These are phyloP conservation scores for Yamadazyma kitorensis DNA, from an alignment of 805 yeast species.

Conservation along the genomic window DNA sequence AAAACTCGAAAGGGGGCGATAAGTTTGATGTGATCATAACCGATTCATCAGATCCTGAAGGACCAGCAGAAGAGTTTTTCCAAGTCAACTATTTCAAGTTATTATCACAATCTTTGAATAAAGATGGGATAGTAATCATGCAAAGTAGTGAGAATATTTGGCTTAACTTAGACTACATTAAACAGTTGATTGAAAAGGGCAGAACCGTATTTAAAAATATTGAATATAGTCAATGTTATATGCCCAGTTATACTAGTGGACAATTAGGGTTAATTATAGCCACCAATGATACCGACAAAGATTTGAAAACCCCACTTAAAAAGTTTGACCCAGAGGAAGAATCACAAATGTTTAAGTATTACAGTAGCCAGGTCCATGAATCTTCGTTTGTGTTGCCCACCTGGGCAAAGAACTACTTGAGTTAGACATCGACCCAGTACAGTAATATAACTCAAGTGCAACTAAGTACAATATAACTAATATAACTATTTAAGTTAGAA, in stretches of 20 bases:
- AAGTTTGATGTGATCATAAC: slow-evolving; percentile 83
- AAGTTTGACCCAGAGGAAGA: slow-evolving; percentile 44
- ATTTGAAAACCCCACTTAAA: slow-evolving; percentile 54
- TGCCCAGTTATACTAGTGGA: slow-evolving; percentile 87
- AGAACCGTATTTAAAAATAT: slow-evolving; percentile 57
- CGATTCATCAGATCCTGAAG: slow-evolving; percentile 94
- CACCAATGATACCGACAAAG: slow-evolving; percentile 48
- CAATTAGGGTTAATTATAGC: slow-evolving; percentile 80
- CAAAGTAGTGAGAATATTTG: slow-evolving; percentile 77
- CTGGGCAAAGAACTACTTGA: slow-evolving; percentile 56
- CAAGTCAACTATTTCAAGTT: slow-evolving; percentile 73
- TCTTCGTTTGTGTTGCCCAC: slow-evolving; percentile 77
- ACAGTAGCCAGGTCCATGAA: slow-evolving; percentile 61
- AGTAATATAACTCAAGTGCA: too few species aligned
- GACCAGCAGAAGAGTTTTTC: slow-evolving; percentile 90
- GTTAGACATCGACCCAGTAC: too few species aligned
- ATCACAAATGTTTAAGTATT: slow-evolving; percentile 54
- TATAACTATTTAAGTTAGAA: too few species aligned
- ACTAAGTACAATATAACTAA: too few species aligned
- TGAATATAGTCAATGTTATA: slow-evolving; percentile 71
- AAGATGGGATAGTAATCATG: slow-evolving; percentile 70
- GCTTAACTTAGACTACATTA: slow-evolving; percentile 59
- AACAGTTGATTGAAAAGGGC: slow-evolving; percentile 47
- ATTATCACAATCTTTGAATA: slow-evolving; percentile 58
- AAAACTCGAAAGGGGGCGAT: slow-evolving; percentile 22